Evolutionary conservation across 352 stramenopile genomes (phyloP).

Genomic region (Pilasporangium apinafurcum): DNA sequence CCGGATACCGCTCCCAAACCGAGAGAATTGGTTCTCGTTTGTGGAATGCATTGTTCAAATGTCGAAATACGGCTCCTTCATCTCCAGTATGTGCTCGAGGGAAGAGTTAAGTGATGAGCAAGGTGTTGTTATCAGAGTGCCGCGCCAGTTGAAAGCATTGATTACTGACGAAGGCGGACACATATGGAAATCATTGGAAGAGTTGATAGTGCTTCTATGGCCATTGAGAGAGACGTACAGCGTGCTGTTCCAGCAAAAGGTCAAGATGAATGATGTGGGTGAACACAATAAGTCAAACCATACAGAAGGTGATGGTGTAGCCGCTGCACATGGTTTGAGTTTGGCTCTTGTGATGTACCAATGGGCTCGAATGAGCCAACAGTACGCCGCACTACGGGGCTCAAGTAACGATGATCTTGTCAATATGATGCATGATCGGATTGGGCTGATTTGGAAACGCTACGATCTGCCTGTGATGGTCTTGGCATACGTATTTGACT

Average conservation of each 20-base stretch:
- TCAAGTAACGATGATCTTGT: conserved; percentile 18
- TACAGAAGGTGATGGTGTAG: conserved; percentile 13
- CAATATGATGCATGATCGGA: conserved; percentile 31
- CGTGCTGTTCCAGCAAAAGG: conserved; percentile 39
- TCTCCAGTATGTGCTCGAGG: conserved; percentile 41
- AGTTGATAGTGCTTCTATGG: conserved; percentile 35
- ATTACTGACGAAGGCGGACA: conserved; percentile 30
- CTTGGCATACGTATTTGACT: conserved; percentile 74
- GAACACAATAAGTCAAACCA: conserved; percentile 6
- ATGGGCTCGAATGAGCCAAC: conserved; percentile 62
- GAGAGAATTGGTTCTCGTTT: conserved; percentile 60
- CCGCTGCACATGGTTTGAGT: conserved; percentile 36
- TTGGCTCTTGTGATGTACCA: conserved; percentile 78
- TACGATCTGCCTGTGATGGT: conserved; percentile 73
- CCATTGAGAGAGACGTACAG: conserved; percentile 58
- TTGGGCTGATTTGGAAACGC: conserved; percentile 59
- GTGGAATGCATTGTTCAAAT: conserved; percentile 39
- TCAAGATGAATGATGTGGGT: neutral
- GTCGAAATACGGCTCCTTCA: conserved; percentile 44
- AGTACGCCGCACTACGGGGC: conserved; percentile 38
- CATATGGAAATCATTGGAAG: conserved; percentile 39
- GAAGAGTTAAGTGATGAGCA: conserved; percentile 1
- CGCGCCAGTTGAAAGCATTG: conserved; percentile 44
- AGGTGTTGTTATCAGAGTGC: conserved; percentile 3
- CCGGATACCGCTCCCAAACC: conserved; percentile 44